Evolutionary conservation across 768 basidiomycete species (phyloP).

Genomic region (Auricularia auricula-judae): DNA sequence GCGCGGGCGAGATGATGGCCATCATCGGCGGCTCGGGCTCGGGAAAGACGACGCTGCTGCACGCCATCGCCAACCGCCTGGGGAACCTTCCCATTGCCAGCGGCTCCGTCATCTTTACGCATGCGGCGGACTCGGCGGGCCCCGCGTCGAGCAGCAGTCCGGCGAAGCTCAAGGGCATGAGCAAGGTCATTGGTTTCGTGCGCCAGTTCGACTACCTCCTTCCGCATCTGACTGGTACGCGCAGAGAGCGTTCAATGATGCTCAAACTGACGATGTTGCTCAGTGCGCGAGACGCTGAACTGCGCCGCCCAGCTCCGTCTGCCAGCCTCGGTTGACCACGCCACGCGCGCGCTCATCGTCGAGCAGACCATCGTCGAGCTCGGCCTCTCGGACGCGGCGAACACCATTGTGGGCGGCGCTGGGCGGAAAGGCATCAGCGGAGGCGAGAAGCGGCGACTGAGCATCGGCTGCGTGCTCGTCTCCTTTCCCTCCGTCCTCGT

Average conservation of each 20-base stretch:
- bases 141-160: neutral
- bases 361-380: slow-evolving; percentile 33
- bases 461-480: slow-evolving; percentile 35
- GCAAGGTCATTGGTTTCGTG: slow-evolving; percentile 25
- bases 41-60: neutral
- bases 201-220: slow-evolving; percentile 29
- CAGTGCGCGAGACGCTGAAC: slow-evolving; percentile 28
- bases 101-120: neutral
- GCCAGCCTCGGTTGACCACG: slow-evolving; percentile 19
- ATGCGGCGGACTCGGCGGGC: no score
- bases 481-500: slow-evolving; percentile 33
- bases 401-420: slow-evolving; percentile 33
- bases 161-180: neutral
- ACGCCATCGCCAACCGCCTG: neutral
- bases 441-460: slow-evolving; percentile 32
- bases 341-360: slow-evolving; percentile 23
- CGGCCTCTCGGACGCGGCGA: slow-evolving; percentile 29
- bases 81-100: neutral
- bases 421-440: slow-evolving; percentile 36
- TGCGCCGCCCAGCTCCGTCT: slow-evolving; percentile 29
- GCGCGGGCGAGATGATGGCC: slow-evolving; percentile 2
- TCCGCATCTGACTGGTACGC: slow-evolving; percentile 26
- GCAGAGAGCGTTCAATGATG: neutral
- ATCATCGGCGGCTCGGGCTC: neutral
- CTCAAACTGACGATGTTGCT: neutral